Evolutionary conservation across 129 eudicot species (phyloP).

Genomic region (Lactuca sativa): DNA sequence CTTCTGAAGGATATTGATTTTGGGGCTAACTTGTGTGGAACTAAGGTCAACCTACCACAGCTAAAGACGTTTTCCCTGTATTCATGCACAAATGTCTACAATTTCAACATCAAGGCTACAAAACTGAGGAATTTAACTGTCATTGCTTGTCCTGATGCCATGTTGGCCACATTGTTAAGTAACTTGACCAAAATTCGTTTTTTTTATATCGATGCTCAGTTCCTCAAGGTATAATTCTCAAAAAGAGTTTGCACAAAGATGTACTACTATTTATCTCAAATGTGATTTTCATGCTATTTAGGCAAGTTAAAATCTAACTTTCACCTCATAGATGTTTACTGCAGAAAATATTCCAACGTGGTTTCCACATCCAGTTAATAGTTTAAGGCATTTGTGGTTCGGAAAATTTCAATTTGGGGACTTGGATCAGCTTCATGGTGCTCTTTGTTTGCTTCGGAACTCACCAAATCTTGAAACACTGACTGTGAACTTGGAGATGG

Average conservation of each 20-base stretch:
- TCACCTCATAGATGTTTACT: not conserved
- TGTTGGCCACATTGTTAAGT: not conserved
- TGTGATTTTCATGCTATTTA: not conserved
- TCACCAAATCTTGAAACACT: constrained; percentile 6
- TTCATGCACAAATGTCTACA: constrained; percentile 3
- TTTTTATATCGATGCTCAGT: constrained; percentile 2
- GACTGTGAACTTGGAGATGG: not conserved
- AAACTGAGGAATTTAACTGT: not conserved
- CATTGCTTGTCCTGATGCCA: not conserved
- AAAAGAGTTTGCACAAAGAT: not conserved
- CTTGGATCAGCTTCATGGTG: not conserved
- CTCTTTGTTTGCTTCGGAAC: constrained; percentile 16
- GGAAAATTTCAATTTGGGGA: not conserved
- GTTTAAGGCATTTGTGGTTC: not conserved
- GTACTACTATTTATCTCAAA: no score
- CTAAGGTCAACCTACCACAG: not conserved
- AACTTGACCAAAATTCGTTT: not conserved
- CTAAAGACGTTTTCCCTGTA: not conserved
- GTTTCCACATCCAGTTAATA: not conserved
- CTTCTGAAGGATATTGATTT: no score
- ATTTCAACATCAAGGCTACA: constrained; percentile 18
- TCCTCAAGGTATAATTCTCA: constrained; percentile 17
- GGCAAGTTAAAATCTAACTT: not conserved
- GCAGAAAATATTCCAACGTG: constrained; percentile 9
- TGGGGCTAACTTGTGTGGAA: no score